phyloP scores from a whole-genome alignment of 768 basidiomycete species.

The Cystobasidium onofrii region DNA sequence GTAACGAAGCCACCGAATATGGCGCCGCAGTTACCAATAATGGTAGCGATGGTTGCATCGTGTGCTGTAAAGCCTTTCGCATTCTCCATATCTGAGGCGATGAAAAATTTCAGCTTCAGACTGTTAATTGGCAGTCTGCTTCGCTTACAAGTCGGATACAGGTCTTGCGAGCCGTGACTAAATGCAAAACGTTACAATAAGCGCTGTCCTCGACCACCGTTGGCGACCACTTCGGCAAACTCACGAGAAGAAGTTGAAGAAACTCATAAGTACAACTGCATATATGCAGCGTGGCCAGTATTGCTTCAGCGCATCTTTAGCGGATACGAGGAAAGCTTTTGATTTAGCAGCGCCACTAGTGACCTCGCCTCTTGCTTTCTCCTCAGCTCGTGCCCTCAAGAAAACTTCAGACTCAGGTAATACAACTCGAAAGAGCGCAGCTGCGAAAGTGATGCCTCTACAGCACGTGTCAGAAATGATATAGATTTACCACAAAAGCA shows the following conservation, averaged over 20 bases:
- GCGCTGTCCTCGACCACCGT: too few species aligned
- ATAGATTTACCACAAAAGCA: too few species aligned
- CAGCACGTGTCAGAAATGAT: too few species aligned
- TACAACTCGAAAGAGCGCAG: constrained; percentile 55
- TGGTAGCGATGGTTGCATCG: constrained; percentile 36
- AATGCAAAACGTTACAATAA: constrained; percentile 33
- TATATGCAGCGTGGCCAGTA: constrained; percentile 65
- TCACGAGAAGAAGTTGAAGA: constrained; percentile 58
- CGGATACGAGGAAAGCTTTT: constrained; percentile 72
- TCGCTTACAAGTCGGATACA: constrained; percentile 35
- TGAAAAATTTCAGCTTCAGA: too few species aligned
- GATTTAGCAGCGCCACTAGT: constrained; percentile 40
- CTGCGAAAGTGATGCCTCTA: constrained; percentile 28
- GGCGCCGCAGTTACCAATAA: constrained; percentile 44
- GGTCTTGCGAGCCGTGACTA: constrained; percentile 25
- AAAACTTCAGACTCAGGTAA: constrained; percentile 75
- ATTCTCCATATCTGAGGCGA: constrained; percentile 11
- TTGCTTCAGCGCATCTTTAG: constrained; percentile 53
- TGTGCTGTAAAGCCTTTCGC: constrained; percentile 36
- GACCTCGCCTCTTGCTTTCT: constrained; percentile 49
- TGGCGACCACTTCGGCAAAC: constrained; percentile 51
- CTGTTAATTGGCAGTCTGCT: too few species aligned
- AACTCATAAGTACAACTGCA: constrained; percentile 56
- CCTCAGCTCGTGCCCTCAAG: constrained; percentile 45
- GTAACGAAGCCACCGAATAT: constrained; percentile 39